phyloP scores from a whole-genome alignment of 2,329 filamentous ascomycete genomes.

The Ophiostoma quercus region DNA sequence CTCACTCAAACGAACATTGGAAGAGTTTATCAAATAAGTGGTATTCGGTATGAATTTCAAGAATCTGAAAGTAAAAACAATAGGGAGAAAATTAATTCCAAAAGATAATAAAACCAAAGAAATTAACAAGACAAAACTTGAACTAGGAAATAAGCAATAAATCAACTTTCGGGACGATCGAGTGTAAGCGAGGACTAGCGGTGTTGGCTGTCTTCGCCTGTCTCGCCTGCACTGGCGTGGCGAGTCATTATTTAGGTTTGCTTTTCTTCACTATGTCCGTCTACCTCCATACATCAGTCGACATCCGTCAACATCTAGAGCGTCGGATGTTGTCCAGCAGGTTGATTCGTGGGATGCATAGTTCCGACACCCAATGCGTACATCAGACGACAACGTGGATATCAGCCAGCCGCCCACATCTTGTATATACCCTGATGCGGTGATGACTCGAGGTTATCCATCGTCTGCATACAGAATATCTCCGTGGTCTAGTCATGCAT shows the following conservation, averaged over 20 bases:
- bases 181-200: not conserved
- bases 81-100: no score
- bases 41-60: no score
- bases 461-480: not conserved
- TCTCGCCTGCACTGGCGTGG: not conserved
- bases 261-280: not conserved
- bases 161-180: not conserved
- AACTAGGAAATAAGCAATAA: not conserved
- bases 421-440: conserved; percentile 13
- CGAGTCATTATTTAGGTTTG: not conserved
- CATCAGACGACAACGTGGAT: not conserved
- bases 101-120: no score
- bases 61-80: no score
- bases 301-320: not conserved
- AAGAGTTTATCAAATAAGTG: no score
- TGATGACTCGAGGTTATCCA: not conserved
- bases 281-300: not conserved
- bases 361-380: not conserved
- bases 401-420: not conserved
- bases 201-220: not conserved
- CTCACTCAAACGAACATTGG: no score
- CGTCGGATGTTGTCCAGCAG: not conserved
- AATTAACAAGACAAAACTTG: no score
- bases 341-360: not conserved
- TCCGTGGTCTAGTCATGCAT: not conserved